phyloP scores from a whole-genome alignment of 1,284 basidiomycete genomes.

The Leccinum griseonigrum region DNA sequence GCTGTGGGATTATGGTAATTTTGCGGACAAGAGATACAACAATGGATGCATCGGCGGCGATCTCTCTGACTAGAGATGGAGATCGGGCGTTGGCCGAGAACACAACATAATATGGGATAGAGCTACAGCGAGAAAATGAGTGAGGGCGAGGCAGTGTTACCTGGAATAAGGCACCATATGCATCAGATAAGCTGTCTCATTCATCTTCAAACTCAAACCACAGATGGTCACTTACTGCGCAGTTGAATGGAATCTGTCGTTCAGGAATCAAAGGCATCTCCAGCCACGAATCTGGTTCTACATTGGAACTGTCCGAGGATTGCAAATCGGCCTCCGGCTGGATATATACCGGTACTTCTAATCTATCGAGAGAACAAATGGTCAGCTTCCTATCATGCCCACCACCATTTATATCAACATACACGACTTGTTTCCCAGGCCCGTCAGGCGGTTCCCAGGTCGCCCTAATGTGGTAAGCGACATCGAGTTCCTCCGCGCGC shows the following conservation, averaged over 20 bases:
- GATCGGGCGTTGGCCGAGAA: slow-evolving; percentile 63
- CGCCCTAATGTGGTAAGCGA: slow-evolving; percentile 55
- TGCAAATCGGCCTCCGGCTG: slow-evolving; percentile 60
- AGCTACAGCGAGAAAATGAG: slow-evolving; percentile 54
- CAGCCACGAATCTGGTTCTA: slow-evolving; percentile 54
- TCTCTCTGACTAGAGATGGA: slow-evolving; percentile 52
- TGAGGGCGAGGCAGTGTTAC: slow-evolving; percentile 59
- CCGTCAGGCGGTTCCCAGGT: slow-evolving; percentile 57
- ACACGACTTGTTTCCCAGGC: slow-evolving; percentile 46
- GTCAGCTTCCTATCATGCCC: slow-evolving; percentile 1
- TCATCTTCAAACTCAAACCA: background rate
- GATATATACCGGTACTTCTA: slow-evolving; percentile 62
- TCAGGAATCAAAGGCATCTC: slow-evolving; percentile 65
- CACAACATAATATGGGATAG: slow-evolving; percentile 67
- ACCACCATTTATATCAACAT: slow-evolving; percentile 22
- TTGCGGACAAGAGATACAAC: slow-evolving; percentile 60
- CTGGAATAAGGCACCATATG: slow-evolving; percentile 33
- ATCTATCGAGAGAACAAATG: slow-evolving; percentile 35
- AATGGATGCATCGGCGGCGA: slow-evolving; percentile 66
- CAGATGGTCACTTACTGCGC: slow-evolving; percentile 45
- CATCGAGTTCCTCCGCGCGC: slow-evolving; percentile 42
- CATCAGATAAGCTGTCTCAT: background rate
- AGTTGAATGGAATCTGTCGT: slow-evolving; percentile 58
- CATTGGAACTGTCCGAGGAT: slow-evolving; percentile 47
- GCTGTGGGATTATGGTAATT: slow-evolving; percentile 45